A percentile compares a stretch with the other conserved stretches of the same genome.
These are phyloP conservation scores for Kuraishia capsulata DNA, from an alignment of 805 yeast genomes.

Conservation along the genomic window DNA sequence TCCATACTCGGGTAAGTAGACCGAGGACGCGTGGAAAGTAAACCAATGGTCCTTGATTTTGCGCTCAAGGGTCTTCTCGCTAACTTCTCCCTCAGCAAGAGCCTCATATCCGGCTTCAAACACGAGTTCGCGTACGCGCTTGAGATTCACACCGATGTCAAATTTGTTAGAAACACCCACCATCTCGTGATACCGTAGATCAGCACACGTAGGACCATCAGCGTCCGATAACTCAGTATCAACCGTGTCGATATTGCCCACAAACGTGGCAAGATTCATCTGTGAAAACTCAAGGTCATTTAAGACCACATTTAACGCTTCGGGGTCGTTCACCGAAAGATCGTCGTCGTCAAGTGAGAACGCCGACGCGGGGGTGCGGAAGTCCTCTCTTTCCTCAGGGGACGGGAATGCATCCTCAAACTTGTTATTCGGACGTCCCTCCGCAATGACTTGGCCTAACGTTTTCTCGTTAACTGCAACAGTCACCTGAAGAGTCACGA, in stretches of 20 bases:
- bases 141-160: constrained; percentile 1
- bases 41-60: constrained; percentile 4
- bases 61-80: constrained; percentile 1
- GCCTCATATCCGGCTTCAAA: neutral
- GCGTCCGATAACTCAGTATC: neutral
- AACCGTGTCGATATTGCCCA: neutral
- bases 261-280: constrained; percentile 2
- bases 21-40: constrained; percentile 9
- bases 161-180: constrained; percentile 1
- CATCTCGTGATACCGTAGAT: constrained; percentile 1
- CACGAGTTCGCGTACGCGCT: neutral
- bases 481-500: neutral
- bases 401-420: neutral
- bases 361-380: neutral
- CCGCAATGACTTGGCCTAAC: neutral
- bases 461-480: neutral
- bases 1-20: constrained; percentile 32
- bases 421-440: neutral
- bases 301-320: neutral
- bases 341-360: neutral
- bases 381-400: neutral
- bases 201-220: constrained; percentile 1
- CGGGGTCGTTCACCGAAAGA: neutral
- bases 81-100: neutral
- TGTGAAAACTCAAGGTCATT: neutral